Evolutionary conservation across 208 protist species (phyloP), one percentile per base, ranked within the genome.

Genomic region (Crithidia bombi): DNA sequence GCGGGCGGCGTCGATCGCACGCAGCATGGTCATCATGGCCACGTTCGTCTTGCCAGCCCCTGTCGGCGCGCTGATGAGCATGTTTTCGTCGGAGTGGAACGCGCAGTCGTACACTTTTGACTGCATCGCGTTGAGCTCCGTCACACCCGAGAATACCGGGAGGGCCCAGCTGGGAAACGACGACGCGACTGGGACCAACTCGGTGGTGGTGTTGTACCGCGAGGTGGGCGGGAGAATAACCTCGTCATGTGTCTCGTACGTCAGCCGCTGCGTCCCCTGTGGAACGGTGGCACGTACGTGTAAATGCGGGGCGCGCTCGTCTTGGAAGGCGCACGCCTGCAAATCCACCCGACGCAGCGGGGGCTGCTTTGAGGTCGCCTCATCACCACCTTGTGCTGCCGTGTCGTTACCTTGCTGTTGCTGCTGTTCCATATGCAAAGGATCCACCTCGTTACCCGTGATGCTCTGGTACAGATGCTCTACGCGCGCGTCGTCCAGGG

Each of bases 21-120:
- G 94, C 9, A 99, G 88, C 63, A 99, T 99, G 14, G 91, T 78
- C 59, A 99, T 93, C 86, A 99, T 94, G n/a, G 99, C 99, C 23
- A 99, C 97, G 83, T 99, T 99, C 36, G 99, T 99, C 82, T 99
- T 99, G 51, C 99, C 99, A 4, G 99, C 97, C 35, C 99, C 99
- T 25, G 99, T 99, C n/a, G 98, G 98, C 7, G 97, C 96, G 70
- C 98, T 99, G 7, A 99, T 70, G 30, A 99, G 91, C 78, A 99
- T 90, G 83, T 99, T 99, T 50, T 99, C 96, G 55, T 95, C 84
- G 5, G 78, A 85, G 15, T 89, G 38, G 69, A 99, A 98, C 43
- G 98, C 96, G 23, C 83, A 85, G 21, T 91, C 65, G 81, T 96
- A 99, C n/a, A 99, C 86, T 19, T 82, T 85, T 9, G 86, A 96